These are phyloP conservation scores for Pythium scleroteichum DNA, from an alignment of 352 stramenopile species.

Conservation along the genomic window DNA sequence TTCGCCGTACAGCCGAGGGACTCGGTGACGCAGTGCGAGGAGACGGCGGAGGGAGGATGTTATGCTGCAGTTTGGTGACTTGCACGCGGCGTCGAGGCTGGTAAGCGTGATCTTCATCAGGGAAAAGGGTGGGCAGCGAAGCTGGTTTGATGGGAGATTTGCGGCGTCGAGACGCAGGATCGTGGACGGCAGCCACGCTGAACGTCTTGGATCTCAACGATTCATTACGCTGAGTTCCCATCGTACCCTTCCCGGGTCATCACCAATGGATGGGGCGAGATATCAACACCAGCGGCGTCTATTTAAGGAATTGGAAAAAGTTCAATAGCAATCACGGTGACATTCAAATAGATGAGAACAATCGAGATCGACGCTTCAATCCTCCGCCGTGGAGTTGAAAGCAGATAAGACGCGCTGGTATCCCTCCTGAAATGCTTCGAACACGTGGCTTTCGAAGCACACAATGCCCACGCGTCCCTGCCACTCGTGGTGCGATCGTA, in stretches of 20 bases:
- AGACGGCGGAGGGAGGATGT: slow-evolving; percentile 28
- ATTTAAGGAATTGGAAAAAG: too few species aligned
- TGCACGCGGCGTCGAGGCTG: slow-evolving; percentile 18
- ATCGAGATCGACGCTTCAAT: neutral
- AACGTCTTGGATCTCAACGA: slow-evolving; percentile 3
- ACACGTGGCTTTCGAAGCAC: slow-evolving; percentile 24
- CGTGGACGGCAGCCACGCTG: slow-evolving; percentile 14
- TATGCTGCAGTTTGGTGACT: slow-evolving; percentile 28
- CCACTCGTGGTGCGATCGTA: slow-evolving; percentile 17
- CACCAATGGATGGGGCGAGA: too few species aligned
- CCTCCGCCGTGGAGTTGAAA: slow-evolving; percentile 7
- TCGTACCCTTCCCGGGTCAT: neutral
- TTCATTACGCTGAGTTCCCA: slow-evolving; percentile 3
- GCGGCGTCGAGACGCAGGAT: slow-evolving; percentile 5
- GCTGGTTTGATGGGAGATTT: slow-evolving; percentile 8
- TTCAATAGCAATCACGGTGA: too few species aligned
- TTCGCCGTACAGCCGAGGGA: neutral
- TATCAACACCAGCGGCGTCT: too few species aligned
- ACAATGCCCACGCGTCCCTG: slow-evolving; percentile 23
- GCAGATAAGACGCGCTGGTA: slow-evolving; percentile 5
- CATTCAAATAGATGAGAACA: too few species aligned
- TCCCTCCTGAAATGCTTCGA: slow-evolving; percentile 16
- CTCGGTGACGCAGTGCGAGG: neutral
- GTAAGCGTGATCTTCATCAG: slow-evolving; percentile 22
- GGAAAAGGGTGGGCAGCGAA: slow-evolving; percentile 14